Evolutionary conservation across 108 stramenopile genomes (phyloP).

Genomic region (Seminavis robusta): DNA sequence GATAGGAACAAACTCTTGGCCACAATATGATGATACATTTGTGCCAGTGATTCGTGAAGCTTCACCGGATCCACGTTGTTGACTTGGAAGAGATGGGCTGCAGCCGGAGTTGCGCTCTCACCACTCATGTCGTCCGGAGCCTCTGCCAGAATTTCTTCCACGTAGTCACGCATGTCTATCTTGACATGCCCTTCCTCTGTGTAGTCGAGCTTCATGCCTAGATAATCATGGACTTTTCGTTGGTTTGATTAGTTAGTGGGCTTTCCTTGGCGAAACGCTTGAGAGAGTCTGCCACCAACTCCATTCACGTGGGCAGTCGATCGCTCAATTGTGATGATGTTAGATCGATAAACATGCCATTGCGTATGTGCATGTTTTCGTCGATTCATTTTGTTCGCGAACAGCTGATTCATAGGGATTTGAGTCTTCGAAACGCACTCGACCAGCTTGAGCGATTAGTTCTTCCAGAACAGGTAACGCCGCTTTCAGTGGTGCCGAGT

Average conservation of each 20-base stretch:
- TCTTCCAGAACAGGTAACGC: conserved; percentile 23
- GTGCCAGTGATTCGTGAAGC: conserved; percentile 7
- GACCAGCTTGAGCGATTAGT: not conserved
- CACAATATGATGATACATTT: conserved; percentile 23
- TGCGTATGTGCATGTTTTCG: conserved; percentile 22
- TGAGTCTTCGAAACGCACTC: conserved; percentile 17
- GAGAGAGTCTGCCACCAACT: conserved; percentile 1
- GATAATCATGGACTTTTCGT: conserved; percentile 35
- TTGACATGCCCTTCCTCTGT: conserved; percentile 5
- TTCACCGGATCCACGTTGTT: conserved; percentile 2
- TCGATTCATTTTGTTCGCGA: conserved; percentile 31
- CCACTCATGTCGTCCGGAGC: not conserved
- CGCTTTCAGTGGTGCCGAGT: conserved; percentile 29
- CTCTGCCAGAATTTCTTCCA: conserved; percentile 20
- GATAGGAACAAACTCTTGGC: conserved; percentile 29
- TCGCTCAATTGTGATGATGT: conserved; percentile 4
- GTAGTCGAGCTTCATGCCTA: conserved; percentile 47
- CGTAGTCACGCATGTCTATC: conserved; percentile 28
- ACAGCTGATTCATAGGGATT: conserved; percentile 47
- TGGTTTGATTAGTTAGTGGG: not conserved
- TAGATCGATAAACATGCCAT: conserved; percentile 35
- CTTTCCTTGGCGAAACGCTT: not conserved
- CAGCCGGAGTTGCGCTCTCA: conserved; percentile 15
- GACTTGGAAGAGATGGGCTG: conserved; percentile 21
- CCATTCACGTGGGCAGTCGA: too few species aligned